A percentile compares a stretch with the other conserved stretches of the same genome.
These are phyloP conservation scores for Exophiala sp. DNA, from an alignment of 2,329 filamentous ascomycete species.

Conservation along the genomic window DNA sequence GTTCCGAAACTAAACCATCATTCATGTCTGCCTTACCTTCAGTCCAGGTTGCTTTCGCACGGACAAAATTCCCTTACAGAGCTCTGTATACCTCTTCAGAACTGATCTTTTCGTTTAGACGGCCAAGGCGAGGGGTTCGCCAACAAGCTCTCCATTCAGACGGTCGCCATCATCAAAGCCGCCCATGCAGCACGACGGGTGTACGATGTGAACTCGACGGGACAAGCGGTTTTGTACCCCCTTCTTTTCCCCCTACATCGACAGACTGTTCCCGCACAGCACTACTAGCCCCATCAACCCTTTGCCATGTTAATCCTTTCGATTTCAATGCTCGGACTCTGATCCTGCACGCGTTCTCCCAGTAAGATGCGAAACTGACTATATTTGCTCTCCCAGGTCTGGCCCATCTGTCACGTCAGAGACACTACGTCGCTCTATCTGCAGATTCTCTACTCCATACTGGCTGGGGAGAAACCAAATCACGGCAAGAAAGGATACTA, in stretches of 20 bases:
- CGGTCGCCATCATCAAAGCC: constrained; percentile 46
- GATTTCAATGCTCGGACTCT: too few relatives aligned
- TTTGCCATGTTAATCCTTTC: too few relatives aligned
- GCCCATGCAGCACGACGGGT: constrained; percentile 42
- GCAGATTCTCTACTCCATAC: constrained; percentile 43
- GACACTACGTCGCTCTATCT: constrained; percentile 50
- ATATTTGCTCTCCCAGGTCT: constrained; percentile 34
- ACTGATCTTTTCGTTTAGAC: constrained; percentile 23
- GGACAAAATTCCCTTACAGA: background rate
- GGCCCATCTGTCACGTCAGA: constrained; percentile 52
- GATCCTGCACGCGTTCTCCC: too few relatives aligned
- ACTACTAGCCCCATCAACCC: background rate
- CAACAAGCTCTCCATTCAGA: constrained; percentile 52
- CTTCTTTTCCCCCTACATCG: background rate
- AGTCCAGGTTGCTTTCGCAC: background rate
- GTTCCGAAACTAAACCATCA: background rate
- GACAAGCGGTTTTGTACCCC: background rate
- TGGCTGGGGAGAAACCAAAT: constrained; percentile 37
- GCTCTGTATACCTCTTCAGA: background rate
- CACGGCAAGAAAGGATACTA: constrained; percentile 50
- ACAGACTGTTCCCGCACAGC: background rate
- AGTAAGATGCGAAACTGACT: background rate
- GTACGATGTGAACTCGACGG: constrained; percentile 35
- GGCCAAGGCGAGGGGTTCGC: constrained; percentile 51
- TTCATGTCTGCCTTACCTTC: background rate